Evolutionary conservation across 139 green algal species (phyloP).

Genomic region (Picochlorum sp.): DNA sequence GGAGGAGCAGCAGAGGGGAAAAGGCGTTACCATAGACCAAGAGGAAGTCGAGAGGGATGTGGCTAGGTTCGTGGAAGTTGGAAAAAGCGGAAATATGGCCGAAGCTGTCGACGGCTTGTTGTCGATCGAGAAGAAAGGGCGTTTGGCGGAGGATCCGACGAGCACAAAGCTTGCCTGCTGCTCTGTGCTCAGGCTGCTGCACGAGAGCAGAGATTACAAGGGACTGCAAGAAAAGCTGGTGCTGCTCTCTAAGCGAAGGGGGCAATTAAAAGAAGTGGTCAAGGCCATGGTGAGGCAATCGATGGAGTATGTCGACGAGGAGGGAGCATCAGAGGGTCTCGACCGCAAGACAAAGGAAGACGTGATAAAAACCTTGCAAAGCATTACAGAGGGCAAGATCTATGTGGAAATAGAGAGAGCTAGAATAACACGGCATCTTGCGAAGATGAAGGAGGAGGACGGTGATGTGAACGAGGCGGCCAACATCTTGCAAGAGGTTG

Average conservation of each 20-base stretch:
- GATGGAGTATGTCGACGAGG: conserved; percentile 75
- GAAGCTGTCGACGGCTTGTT: conserved; percentile 69
- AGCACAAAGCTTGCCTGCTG: conserved; percentile 63
- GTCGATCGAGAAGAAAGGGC: conserved; percentile 72
- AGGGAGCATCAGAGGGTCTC: conserved; percentile 42
- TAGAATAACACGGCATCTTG: conserved; percentile 77
- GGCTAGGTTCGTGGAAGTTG: conserved; percentile 3
- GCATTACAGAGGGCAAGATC: conserved; percentile 97
- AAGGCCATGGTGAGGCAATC: conserved; percentile 82
- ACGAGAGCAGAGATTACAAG: conserved; percentile 72
- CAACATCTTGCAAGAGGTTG: conserved; percentile 93
- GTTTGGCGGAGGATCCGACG: conserved; percentile 76
- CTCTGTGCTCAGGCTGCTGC: conserved; percentile 76
- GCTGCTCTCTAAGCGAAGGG: conserved; percentile 89
- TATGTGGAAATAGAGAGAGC: conserved; percentile 99
- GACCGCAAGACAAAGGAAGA: conserved; percentile 54
- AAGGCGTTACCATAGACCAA: not conserved
- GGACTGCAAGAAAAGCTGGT: conserved; percentile 87
- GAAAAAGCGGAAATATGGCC: conserved; percentile 7
- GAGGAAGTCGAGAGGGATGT: conserved; percentile 20
- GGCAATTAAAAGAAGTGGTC: conserved; percentile 91
- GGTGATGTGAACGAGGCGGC: conserved; percentile 87
- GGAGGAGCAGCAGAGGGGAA: conserved; percentile 16
- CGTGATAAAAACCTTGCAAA: conserved; percentile 90
- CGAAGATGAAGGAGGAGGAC: conserved; percentile 81